Evolutionary conservation across 768 basidiomycete species (phyloP).

Genomic region (Suillus americanus): DNA sequence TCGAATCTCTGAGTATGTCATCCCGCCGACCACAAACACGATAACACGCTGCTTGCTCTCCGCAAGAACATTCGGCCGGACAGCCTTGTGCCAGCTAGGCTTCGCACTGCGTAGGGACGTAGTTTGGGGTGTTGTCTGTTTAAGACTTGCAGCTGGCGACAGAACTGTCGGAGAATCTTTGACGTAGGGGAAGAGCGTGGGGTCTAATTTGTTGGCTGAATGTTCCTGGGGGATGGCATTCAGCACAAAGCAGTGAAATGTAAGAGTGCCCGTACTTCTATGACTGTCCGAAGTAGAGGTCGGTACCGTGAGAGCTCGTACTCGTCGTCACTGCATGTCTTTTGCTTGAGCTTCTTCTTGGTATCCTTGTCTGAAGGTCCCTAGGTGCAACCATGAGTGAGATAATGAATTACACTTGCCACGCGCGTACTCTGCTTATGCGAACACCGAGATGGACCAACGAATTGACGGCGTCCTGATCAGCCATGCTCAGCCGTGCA

Average conservation of each 20-base stretch:
- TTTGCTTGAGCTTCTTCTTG: constrained; percentile 82
- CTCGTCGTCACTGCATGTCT: constrained; percentile 76
- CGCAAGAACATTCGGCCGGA: constrained; percentile 48
- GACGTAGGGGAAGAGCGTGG: constrained; percentile 84
- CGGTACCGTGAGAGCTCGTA: constrained; percentile 96
- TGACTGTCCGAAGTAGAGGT: constrained; percentile 73
- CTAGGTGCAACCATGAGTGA: constrained; percentile 36
- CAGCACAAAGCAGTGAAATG: neutral
- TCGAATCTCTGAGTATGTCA: constrained; percentile 95
- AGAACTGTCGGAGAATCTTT: constrained; percentile 69
- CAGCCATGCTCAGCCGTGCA: constrained; percentile 79
- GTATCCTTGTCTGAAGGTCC: constrained; percentile 73
- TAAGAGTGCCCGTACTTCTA: constrained; percentile 61
- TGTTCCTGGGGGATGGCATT: constrained; percentile 62
- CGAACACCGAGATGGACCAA: constrained; percentile 80
- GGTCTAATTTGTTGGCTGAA: constrained; percentile 72
- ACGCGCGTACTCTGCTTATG: constrained; percentile 68
- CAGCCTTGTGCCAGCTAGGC: constrained; percentile 86
- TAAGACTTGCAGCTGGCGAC: constrained; percentile 44
- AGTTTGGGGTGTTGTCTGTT: constrained; percentile 52
- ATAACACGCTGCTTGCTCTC: constrained; percentile 74
- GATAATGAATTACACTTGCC: neutral
- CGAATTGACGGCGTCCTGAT: constrained; percentile 93
- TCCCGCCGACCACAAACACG: constrained; percentile 91
- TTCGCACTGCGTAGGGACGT: constrained; percentile 87